These are phyloP conservation scores for Fusarium pseudograminearum DNA, from an alignment of 2,329 filamentous ascomycete genomes.

Conservation along the genomic window DNA sequence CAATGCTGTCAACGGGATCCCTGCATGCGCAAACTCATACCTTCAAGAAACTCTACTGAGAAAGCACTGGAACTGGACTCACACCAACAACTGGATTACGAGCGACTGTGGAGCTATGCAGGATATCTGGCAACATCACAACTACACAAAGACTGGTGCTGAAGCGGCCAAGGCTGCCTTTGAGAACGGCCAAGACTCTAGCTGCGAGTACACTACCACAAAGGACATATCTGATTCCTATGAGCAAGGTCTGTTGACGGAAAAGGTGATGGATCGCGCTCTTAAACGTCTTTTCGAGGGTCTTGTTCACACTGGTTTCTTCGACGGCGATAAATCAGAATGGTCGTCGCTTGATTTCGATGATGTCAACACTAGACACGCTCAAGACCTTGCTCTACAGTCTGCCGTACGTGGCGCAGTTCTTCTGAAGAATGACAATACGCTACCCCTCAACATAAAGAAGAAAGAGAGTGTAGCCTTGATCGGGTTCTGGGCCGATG, in stretches of 20 bases:
- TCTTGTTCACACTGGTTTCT: slow-evolving; percentile 15
- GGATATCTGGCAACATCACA: slow-evolving; percentile 18
- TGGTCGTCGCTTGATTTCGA: slow-evolving; percentile 5
- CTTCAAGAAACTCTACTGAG: slow-evolving; percentile 6
- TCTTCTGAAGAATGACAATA: not conserved
- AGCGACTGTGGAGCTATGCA: slow-evolving; percentile 21
- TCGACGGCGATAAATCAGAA: slow-evolving; percentile 4
- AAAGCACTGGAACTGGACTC: slow-evolving; percentile 20
- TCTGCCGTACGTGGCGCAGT: slow-evolving; percentile 6
- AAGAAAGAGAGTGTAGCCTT: not conserved
- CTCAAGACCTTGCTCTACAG: not conserved
- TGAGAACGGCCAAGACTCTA: slow-evolving; percentile 12
- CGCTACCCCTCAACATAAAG: not conserved
- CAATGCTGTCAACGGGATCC: slow-evolving; percentile 1
- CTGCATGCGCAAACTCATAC: slow-evolving; percentile 7
- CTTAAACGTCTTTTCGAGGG: slow-evolving; percentile 1
- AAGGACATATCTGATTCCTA: slow-evolving; percentile 10
- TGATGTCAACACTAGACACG: slow-evolving; percentile 1
- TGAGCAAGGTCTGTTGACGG: slow-evolving; percentile 10
- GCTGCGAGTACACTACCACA: slow-evolving; percentile 22
- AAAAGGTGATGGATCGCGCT: slow-evolving; percentile 14
- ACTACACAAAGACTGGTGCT: slow-evolving; percentile 14
- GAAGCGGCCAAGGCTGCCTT: not conserved
- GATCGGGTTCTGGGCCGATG: slow-evolving; percentile 10
- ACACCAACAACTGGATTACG: slow-evolving; percentile 13